Evolutionary conservation across 2,329 filamentous ascomycete species (phyloP), one percentile per base, ranked within the genome.

Genomic region (Alternaria triticimaculans): DNA sequence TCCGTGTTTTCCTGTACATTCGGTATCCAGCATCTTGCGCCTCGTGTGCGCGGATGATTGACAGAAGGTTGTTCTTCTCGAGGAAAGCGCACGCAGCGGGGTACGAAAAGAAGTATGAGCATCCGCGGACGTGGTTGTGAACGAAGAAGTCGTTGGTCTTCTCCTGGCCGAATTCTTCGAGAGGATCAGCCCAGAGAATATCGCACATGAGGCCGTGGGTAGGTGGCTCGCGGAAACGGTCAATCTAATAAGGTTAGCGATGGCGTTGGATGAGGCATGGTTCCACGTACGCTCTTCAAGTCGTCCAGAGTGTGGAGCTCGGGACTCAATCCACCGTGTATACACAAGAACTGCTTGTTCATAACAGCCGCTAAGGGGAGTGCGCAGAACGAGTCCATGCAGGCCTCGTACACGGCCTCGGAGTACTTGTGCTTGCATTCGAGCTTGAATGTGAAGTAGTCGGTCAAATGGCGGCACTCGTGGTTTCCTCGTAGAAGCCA

Each of bases 341-440:
- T 98, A 80, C 96, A 99, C 72, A 99, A 85, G 82, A 99, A 99
- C 82, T 99, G 96, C 86, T 99, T 99, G 88, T 99, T 99, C 96
- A 99, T 99, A 72, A 99, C 90, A 26, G 96, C 96, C 61, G 96
- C 96, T 73, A 99, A 85, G 28, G 96, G 96, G 68, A 99, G 85
- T 68, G 91, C 87, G 84, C 96, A 99, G 87, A 99, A 99, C 0
- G 96, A 96, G 70, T 99, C 95, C 89, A 97, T 97, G 84, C 96
- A 98, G 61, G 96, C 95, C 77, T 99, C 95, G 80, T 99, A 99
- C 64, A 99, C 88, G 68, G 88, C 88, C 84, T 98, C 96, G 33
- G 93, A 97, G 84, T 99, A 99, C 82, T 99, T 99, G 88, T 99
- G 96, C 85, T 97, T 97, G 87, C 96, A 99, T 82, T 99, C 96